Evolutionary conservation across 2,329 filamentous ascomycete species (phyloP).

Genomic region (Fonsecaea nubica): DNA sequence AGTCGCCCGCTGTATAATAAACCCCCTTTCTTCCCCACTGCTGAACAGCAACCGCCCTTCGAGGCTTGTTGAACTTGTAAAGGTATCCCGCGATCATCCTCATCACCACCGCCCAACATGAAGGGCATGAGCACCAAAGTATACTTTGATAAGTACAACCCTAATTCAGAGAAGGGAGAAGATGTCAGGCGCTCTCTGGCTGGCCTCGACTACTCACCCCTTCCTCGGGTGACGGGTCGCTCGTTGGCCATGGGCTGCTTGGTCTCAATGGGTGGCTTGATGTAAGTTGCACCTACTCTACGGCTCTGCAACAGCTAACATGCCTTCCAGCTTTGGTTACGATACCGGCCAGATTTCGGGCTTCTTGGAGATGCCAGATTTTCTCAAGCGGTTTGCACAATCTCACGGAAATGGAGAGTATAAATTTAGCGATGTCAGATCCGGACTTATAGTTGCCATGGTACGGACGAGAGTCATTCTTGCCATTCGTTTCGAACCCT

Average conservation of each 20-base stretch:
- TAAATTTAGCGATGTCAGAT: conserved; percentile 50
- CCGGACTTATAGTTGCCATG: conserved; percentile 52
- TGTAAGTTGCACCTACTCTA: conserved; percentile 29
- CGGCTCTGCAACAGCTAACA: conserved; percentile 8
- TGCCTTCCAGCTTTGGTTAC: conserved; percentile 44
- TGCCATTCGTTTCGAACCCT: background rate
- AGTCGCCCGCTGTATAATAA: background rate
- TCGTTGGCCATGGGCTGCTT: conserved; percentile 51
- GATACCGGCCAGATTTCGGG: conserved; percentile 54
- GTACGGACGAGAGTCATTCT: conserved; percentile 38
- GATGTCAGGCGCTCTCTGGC: conserved; percentile 31
- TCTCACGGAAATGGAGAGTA: conserved; percentile 42
- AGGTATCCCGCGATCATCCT: background rate
- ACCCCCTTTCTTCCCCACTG: background rate
- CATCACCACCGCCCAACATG: background rate
- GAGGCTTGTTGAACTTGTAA: background rate
- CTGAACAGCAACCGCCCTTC: background rate
- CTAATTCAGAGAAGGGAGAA: conserved; percentile 30
- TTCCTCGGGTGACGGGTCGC: conserved; percentile 44
- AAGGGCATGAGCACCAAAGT: conserved; percentile 11
- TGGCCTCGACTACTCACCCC: conserved; percentile 38
- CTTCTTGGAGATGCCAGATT: conserved; percentile 52
- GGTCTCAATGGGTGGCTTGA: conserved; percentile 53
- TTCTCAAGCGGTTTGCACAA: conserved; percentile 49
- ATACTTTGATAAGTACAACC: conserved; percentile 35